phyloP scores from a whole-genome alignment of 176 grass and related monocot species.

The Triticum aestivum region DNA sequence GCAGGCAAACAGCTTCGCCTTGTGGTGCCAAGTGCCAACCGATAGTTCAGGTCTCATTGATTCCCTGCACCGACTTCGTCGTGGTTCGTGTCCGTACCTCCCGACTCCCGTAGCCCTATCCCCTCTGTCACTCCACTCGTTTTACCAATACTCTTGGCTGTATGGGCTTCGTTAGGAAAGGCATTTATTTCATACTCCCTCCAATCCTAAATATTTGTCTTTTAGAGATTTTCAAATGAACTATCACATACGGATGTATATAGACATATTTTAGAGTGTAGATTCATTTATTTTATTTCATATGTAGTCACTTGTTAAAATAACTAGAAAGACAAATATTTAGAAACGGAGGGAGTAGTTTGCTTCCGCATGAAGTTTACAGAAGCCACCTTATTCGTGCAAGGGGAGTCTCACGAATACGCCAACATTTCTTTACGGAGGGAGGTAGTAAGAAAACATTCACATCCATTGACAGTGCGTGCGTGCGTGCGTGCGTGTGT shows the following conservation, averaged over 20 bases:
- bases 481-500: neutral
- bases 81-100: constrained; percentile 3
- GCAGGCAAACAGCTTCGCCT: neutral
- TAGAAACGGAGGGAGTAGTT: neutral
- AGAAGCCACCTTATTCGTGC: neutral
- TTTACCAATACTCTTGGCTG: neutral
- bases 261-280: no score
- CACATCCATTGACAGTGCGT: neutral
- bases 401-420: neutral
- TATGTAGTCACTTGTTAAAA: no score
- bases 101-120: neutral
- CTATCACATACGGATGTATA: no score
- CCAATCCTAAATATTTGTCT: no score
- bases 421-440: neutral
- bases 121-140: neutral
- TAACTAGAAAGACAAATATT: no score
- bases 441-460: neutral
- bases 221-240: no score
- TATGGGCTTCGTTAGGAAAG: neutral
- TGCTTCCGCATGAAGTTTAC: neutral
- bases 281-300: no score
- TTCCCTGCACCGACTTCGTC: neutral
- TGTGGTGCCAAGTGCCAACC: neutral
- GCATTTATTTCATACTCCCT: neutral
- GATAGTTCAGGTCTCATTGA: constrained; percentile 25